A percentile compares a stretch with the other conserved stretches of the same genome.
Evolutionary conservation across 1,284 basidiomycete genomes (phyloP).

Genomic region (Apiotrichum akiyoshidainum): DNA sequence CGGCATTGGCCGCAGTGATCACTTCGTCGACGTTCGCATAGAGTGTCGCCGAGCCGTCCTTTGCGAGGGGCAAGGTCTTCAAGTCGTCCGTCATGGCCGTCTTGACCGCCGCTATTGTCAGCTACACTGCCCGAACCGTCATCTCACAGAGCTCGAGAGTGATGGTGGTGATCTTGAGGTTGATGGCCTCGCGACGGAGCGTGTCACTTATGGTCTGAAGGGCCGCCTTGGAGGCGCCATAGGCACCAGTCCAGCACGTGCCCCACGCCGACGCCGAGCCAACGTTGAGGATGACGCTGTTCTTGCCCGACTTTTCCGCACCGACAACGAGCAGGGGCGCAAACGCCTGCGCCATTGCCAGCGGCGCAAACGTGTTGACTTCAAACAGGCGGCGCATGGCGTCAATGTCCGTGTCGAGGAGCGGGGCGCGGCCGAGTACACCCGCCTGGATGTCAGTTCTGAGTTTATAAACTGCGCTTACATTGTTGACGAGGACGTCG

Average conservation of each 20-base stretch:
- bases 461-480: neutral
- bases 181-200: slow-evolving; percentile 18
- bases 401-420: slow-evolving; percentile 10
- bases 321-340: slow-evolving; percentile 7
- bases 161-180: slow-evolving; percentile 10
- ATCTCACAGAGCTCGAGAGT: slow-evolving; percentile 3
- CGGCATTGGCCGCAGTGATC: no score
- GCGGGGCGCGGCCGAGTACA: slow-evolving; percentile 1
- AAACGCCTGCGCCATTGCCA: slow-evolving; percentile 24
- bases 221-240: slow-evolving; percentile 15
- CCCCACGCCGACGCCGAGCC: slow-evolving; percentile 15
- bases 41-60: no score
- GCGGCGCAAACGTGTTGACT: slow-evolving; percentile 23
- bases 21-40: no score
- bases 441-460: slow-evolving; percentile 2
- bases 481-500: slow-evolving; percentile 26
- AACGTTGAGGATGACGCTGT: slow-evolving; percentile 23
- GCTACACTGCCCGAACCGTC: neutral
- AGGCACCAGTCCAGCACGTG: slow-evolving; percentile 19
- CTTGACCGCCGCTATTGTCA: neutral
- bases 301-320: neutral
- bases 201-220: slow-evolving; percentile 13
- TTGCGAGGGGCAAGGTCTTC: neutral
- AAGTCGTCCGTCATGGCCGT: no score
- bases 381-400: slow-evolving; percentile 20